phyloP scores from a whole-genome alignment of 768 basidiomycete species.

The Leccinellum rugosiceps region DNA sequence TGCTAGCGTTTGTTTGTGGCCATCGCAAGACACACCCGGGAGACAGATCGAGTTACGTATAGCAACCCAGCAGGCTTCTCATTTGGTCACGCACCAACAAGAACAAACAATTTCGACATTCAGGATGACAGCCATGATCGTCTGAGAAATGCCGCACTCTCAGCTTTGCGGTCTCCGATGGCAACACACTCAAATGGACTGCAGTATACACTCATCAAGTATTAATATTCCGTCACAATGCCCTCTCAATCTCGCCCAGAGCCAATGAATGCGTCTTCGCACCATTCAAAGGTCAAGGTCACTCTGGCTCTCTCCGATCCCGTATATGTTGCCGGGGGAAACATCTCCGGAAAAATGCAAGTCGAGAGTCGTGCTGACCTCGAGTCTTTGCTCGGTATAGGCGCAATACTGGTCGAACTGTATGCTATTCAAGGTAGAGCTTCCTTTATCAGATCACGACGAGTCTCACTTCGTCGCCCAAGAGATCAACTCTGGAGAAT shows the following conservation, averaged over 20 bases:
- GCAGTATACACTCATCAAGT: background rate
- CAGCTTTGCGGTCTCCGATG: constrained; percentile 9
- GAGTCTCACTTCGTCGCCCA: constrained; percentile 8
- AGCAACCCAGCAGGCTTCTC: too few species aligned
- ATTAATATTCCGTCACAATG: constrained; percentile 16
- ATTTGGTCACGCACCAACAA: too few species aligned
- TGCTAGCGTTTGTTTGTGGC: too few species aligned
- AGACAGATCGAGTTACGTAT: too few species aligned
- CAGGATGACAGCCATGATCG: constrained; percentile 20
- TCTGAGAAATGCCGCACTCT: constrained; percentile 11
- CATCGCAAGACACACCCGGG: too few species aligned
- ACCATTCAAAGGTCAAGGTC: constrained; percentile 77
- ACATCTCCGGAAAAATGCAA: constrained; percentile 73
- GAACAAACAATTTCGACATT: background rate
- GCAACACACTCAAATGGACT: constrained; percentile 5
- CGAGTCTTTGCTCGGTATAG: constrained; percentile 62
- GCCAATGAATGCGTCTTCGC: constrained; percentile 80
- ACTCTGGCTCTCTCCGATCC: constrained; percentile 56
- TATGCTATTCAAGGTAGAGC: constrained; percentile 64
- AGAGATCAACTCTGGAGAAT: constrained; percentile 78
- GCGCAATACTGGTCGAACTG: constrained; percentile 74
- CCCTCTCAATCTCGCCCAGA: constrained; percentile 39
- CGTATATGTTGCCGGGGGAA: constrained; percentile 61
- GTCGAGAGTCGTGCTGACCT: constrained; percentile 74
- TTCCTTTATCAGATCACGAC: background rate